Base-by-base conservation (phyloP, 768 basidiomycete genomes). In the Omphalotus guepiniiformis region DNA sequence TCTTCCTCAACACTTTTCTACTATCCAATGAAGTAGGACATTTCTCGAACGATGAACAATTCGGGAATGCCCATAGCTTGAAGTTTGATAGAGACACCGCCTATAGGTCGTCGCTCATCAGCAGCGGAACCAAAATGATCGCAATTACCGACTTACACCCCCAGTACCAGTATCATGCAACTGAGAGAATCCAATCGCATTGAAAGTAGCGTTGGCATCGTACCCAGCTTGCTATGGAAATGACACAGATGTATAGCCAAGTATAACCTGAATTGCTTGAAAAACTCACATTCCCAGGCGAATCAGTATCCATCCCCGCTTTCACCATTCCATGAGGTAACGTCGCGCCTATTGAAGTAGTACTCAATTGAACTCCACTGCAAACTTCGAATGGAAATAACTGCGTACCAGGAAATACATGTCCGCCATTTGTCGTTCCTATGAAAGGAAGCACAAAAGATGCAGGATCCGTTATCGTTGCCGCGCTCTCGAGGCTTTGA, bases 301-400 rank as follows among this genome's bases (percentile, higher is more conserved):
- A 80, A 53, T 83, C 79, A 0, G 81, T 83, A 55, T 85, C 82
- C 75, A 83, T 77, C 3, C 82, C 82, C 1, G 67, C 73, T 64
- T 85, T 85, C 15, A 77, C 72, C 82, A 83, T 80, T n/a, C 83
- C 83, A 63, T 83, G 81, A 4, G 83, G 83, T 19, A 81, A 55
- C 1, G 79, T 83, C 0, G 79, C 81, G 30, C 82, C 82, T 80
- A 39, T 3, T 19, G 21, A 16, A 21, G 36, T 26, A n/a, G n/a
- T n/a, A n/a, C n/a, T n/a, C n/a, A n/a, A n/a, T n/a, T n/a, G n/a
- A n/a, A n/a, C n/a, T n/a, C n/a, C n/a, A n/a, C n/a, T n/a, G n/a
- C n/a, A n/a, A n/a, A n/a, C n/a, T n/a, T n/a, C n/a, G n/a, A n/a
- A n/a, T n/a, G n/a, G n/a, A n/a, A n/a, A n/a, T n/a, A n/a, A n/a